Conservation (phyloP, 345 rosid species). For the Triadica sebifera region DNA sequence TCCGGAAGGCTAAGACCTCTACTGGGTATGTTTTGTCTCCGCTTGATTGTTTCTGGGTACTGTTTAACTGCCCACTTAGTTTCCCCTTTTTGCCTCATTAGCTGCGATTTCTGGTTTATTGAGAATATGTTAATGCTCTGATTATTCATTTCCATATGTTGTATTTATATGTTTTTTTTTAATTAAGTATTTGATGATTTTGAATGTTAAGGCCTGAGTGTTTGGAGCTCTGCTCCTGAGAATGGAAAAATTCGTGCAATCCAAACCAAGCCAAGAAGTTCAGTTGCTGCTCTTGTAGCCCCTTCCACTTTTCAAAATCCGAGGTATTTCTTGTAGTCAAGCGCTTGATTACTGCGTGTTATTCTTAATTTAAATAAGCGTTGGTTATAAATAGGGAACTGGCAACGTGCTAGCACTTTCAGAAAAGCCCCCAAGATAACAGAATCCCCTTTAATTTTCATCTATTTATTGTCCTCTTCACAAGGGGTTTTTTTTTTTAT, state of each 20-base stretch:
- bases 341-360: constrained; percentile 13
- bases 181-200: constrained; percentile 5
- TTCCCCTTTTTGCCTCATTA: not conserved
- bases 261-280: constrained; percentile 29
- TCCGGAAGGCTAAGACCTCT: constrained; percentile 34
- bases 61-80: too few species aligned
- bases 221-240: constrained; percentile 28
- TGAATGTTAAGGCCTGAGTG: constrained; percentile 41
- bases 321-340: constrained; percentile 42
- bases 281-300: constrained; percentile 40
- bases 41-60: not conserved
- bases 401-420: not conserved
- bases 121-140: constrained; percentile 3
- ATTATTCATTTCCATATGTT: not conserved
- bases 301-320: constrained; percentile 29
- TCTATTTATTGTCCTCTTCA: not conserved
- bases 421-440: not conserved
- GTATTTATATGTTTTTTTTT: not conserved
- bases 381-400: not conserved
- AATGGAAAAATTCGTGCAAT: constrained; percentile 37
- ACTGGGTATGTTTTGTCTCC: constrained; percentile 46
- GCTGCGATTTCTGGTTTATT: too few species aligned
- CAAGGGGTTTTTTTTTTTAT: not conserved
- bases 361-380: not conserved
- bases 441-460: not conserved